A percentile compares a stretch with the other conserved stretches of the same genome.
These are phyloP conservation scores for Botrytis fabae DNA, from an alignment of 2,329 filamentous ascomycete species.

Conservation along the genomic window DNA sequence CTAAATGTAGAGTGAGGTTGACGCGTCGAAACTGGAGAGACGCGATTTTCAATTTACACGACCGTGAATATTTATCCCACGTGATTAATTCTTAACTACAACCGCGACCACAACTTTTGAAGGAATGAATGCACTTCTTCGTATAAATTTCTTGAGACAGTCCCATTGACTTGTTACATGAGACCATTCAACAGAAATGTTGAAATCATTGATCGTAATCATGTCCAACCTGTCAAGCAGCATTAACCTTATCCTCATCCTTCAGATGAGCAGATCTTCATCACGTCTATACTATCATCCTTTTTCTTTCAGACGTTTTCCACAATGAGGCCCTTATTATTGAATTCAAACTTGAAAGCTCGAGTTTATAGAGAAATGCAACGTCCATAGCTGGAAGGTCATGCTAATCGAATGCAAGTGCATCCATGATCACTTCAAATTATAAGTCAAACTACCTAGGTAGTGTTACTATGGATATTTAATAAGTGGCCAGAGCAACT, in stretches of 20 bases:
- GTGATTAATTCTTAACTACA: neutral
- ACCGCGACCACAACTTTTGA: neutral
- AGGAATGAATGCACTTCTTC: neutral
- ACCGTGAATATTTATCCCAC: conserved; percentile 10
- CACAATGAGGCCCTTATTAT: neutral
- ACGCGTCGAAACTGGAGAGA: conserved; percentile 29
- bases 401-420: neutral
- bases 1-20: conserved; percentile 17
- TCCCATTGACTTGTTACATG: neutral
- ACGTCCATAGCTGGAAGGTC: neutral
- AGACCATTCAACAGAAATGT: neutral
- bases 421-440: neutral
- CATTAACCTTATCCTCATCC: neutral
- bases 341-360: neutral
- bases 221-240: neutral
- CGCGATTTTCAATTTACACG: conserved; percentile 33
- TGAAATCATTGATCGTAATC: neutral
- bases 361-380: neutral
- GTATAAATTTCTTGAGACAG: neutral
- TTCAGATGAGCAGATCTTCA: neutral
- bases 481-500: neutral
- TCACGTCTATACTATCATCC: neutral
- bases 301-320: neutral
- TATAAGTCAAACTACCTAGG: neutral
- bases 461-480: neutral